Conservation (phyloP, 306 rosid genomes). For the Cucumis melo region DNA sequence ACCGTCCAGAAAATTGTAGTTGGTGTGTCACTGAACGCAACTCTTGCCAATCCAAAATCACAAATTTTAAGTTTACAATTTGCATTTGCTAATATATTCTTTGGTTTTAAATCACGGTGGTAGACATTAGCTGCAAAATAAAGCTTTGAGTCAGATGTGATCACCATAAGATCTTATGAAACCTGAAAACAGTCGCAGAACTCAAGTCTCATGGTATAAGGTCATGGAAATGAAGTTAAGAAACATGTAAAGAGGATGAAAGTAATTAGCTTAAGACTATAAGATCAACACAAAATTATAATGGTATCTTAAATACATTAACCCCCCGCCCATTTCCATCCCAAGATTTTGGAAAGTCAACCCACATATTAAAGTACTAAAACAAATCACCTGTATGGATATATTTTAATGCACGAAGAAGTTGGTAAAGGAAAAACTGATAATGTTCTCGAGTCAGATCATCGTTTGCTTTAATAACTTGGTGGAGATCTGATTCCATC, state of each 20-base stretch:
- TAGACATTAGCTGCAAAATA: constrained; percentile 70
- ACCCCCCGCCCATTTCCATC: not conserved
- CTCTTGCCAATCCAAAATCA: constrained; percentile 96
- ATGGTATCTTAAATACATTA: not conserved
- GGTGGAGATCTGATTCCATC: constrained; percentile 98
- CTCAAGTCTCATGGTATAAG: not conserved
- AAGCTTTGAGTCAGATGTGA: constrained; percentile 21
- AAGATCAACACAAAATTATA: not conserved
- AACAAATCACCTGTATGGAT: constrained; percentile 57
- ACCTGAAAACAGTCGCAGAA: not conserved
- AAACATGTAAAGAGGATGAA: not conserved
- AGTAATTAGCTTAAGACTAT: not conserved
- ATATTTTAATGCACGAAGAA: constrained; percentile 92
- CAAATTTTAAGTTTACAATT: constrained; percentile 94
- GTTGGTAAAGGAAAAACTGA: constrained; percentile 91
- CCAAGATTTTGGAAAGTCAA: not conserved
- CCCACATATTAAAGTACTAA: not conserved
- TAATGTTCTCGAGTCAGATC: constrained; percentile 86
- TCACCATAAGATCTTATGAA: not conserved
- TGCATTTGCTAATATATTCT: constrained; percentile 93
- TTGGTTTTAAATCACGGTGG: constrained; percentile 94
- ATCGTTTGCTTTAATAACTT: constrained; percentile 87
- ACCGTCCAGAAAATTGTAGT: constrained; percentile 95
- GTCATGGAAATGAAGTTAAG: not conserved
- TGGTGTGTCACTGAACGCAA: constrained; percentile 81